Evolutionary conservation across 192 early-diverging fungal species (phyloP), one percentile per base, ranked within the genome.

Genomic region (Rhizophagus clarus): DNA sequence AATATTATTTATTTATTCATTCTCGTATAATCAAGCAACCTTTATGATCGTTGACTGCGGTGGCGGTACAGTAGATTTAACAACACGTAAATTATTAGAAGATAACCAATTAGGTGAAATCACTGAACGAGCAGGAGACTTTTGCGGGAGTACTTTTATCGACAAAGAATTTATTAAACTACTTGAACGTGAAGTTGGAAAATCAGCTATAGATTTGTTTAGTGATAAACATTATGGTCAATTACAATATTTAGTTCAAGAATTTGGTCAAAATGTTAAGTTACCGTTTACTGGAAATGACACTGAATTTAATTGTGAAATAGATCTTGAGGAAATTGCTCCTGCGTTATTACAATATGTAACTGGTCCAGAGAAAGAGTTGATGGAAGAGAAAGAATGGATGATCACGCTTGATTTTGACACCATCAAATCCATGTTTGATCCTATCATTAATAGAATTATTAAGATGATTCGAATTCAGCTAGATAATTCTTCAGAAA

Each of bases 21-120:
- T 34, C n/a, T 32, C 7, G 5, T 1, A n/a, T n/a, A 29, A 32
- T 22, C 9, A 26, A 72, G 83, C 86, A 28, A 83, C 85, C 4
- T 90, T 90, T 63, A 88, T 90, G 87, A 87, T 90, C 49, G 87
- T 85, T 75, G 88, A 89, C 81, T 87, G 85, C 28, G 88, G 88
- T 76, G 88, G 88, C 61, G 88, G 88, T 62, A 89, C 88, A 10
- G 88, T 89, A 0, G 88, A 89, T 85, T 80, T 88, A 76, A 89
- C 77, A 84, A 82, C 74, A 72, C 47, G 20, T 24, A 45, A 29
- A n/a, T 73, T 47, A 22, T 73, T 73, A 22, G 12, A 24, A 40
- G 42, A 20, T 1, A 32, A 45, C 11, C 24, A 73, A 73, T 51
- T 73, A 51, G 32, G 42, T 15, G 71, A 73, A 73, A 24, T 24